These are phyloP conservation scores for Metarhizium anisopliae DNA, from an alignment of 2,329 filamentous ascomycete species.

Conservation along the genomic window DNA sequence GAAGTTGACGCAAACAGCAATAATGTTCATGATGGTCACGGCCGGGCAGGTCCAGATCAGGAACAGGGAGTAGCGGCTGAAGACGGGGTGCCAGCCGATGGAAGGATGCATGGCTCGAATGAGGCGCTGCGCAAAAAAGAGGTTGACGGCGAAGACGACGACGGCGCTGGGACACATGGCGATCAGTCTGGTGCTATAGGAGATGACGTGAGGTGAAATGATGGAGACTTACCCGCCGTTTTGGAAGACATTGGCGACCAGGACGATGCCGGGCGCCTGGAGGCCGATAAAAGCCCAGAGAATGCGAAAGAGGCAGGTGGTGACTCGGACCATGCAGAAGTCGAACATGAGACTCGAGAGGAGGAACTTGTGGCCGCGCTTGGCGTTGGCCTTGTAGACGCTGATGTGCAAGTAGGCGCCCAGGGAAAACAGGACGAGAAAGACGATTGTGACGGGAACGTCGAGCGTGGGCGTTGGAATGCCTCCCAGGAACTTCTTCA, in stretches of 20 bases:
- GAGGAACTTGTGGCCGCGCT: constrained; percentile 28
- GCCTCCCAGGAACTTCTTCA: constrained; percentile 5
- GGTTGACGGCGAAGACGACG: constrained; percentile 26
- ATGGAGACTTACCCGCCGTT: constrained; percentile 22
- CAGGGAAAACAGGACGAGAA: constrained; percentile 15
- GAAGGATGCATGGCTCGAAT: constrained; percentile 26
- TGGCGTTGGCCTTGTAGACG: constrained; percentile 19
- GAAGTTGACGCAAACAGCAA: constrained; percentile 17
- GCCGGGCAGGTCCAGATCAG: constrained; percentile 18
- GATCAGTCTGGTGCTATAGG: background rate
- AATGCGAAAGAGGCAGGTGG: constrained; percentile 26
- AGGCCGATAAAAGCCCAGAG: constrained; percentile 20
- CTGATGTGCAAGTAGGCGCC: constrained; percentile 16
- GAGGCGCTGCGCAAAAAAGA: constrained; percentile 29
- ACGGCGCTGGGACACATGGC: constrained; percentile 16
- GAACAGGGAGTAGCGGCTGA: constrained; percentile 15
- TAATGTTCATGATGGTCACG: constrained; percentile 23
- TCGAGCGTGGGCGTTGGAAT: constrained; percentile 8
- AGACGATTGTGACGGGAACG: constrained; percentile 15
- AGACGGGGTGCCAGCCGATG: constrained; percentile 23
- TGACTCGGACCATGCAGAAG: constrained; percentile 25
- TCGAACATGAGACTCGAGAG: constrained; percentile 26
- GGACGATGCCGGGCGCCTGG: constrained; percentile 16
- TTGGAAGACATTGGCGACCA: constrained; percentile 25
- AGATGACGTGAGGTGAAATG: background rate